These are phyloP conservation scores for Rhizophora mangle DNA, from an alignment of 345 rosid species.

Conservation along the genomic window DNA sequence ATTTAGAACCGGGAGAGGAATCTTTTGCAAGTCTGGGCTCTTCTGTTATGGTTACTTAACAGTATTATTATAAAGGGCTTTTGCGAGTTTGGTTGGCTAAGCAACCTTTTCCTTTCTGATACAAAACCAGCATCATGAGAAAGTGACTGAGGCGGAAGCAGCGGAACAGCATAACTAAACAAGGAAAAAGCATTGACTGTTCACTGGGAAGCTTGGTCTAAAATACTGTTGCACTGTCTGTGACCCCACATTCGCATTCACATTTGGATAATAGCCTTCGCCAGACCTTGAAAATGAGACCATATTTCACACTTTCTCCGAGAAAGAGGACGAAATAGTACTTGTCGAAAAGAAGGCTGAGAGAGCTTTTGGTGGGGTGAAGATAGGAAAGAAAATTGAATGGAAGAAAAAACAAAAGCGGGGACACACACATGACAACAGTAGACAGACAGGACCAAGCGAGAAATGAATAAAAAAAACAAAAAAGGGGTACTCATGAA, in stretches of 20 bases:
- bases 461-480: too few relatives aligned
- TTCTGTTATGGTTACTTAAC: neutral
- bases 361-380: neutral
- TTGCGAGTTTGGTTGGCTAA: neutral
- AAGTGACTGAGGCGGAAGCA: conserved; percentile 24
- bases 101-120: conserved; percentile 7
- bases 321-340: conserved; percentile 19
- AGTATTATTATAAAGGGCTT: neutral
- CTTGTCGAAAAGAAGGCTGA: conserved; percentile 17
- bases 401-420: neutral
- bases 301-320: neutral
- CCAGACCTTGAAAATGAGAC: neutral
- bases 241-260: conserved; percentile 7
- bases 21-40: conserved; percentile 1
- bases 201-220: conserved; percentile 5
- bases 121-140: conserved; percentile 21
- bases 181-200: conserved; percentile 27
- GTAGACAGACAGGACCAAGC: neutral
- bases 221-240: conserved; percentile 12
- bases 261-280: neutral
- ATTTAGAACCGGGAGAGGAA: neutral
- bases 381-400: neutral
- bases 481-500: too few relatives aligned
- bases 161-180: conserved; percentile 25
- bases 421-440: neutral